Evolutionary conservation across 306 rosid genomes (phyloP), one percentile per base, ranked within the genome.

Genomic region (Abrus pulchellus): DNA sequence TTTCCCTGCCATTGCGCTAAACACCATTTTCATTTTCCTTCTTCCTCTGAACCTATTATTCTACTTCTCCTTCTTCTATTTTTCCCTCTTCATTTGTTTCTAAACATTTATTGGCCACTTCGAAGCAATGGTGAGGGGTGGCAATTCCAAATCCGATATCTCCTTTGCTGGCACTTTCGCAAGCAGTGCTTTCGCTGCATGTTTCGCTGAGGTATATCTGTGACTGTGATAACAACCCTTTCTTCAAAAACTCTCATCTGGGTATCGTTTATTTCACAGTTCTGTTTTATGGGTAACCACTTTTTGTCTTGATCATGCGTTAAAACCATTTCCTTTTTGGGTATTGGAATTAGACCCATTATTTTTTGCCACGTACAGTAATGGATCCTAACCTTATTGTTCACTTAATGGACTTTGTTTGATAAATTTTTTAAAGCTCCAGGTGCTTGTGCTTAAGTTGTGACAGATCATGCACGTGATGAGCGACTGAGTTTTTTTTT

Each of bases 151-250:
- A 56, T 85, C 93, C 61, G 91, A 90, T 71, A 86, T 92, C 77
- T 92, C 97, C 4, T 86, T 92, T 36, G 95, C 90, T 30, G 92
- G 92, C 72, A 86, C 76, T 33, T 92, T 85, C 65, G 91, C 89
- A 57, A 80, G 91, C 72, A 89, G 97, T 72, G 95, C 95, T 77
- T 92, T 92, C 74, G 86, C 97, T 38, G 95, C 97, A 62, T 89
- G 91, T 76, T 78, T 88, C 45, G 97, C 97, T 0, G 97, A 92
- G 95, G 97, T 92, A 80, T 41, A 48, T 66, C 34, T 66, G 34
- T 20, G 13, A 5, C 34, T 66, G 34, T 43, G 13, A 9, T 27
- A 3, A 7, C 9, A 44, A 2, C 45, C 47, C 47, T 73, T 41
- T 74, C 53, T 57, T 74, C n/a, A 27, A 44, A 34, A 10, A 36